Evolutionary conservation across 2,329 filamentous ascomycete genomes (phyloP).

Genomic region (Colletotrichum aenigma): DNA sequence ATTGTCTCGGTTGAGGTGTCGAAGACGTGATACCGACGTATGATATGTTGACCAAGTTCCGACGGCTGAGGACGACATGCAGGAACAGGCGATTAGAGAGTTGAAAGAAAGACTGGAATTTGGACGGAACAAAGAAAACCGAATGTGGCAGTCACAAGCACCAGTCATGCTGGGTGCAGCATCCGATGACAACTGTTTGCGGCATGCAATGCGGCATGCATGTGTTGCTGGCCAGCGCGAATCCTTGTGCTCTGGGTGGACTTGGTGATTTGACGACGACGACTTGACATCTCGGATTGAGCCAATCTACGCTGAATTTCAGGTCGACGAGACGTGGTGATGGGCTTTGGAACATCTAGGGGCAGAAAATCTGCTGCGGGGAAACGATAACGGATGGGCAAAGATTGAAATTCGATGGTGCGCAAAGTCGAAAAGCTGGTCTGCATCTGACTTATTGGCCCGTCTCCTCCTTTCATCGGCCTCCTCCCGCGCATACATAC

Average conservation of each 20-base stretch:
- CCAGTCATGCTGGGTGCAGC: not conserved
- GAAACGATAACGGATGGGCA: not conserved
- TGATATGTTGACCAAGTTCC: not conserved
- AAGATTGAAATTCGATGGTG: not conserved
- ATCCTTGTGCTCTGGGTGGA: not conserved
- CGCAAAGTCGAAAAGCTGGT: not conserved
- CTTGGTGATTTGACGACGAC: not conserved
- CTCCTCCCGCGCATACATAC: not conserved
- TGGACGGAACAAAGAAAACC: not conserved
- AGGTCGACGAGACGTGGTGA: not conserved
- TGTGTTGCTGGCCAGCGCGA: not conserved
- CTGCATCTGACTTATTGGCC: not conserved
- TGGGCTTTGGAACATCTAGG: not conserved
- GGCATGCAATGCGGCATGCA: not conserved
- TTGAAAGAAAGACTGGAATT: not conserved
- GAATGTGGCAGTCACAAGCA: not conserved
- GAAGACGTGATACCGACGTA: not conserved
- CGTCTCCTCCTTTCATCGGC: not conserved
- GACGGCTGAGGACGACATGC: not conserved
- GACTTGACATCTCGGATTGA: not conserved
- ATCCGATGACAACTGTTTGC: slow-evolving; percentile 4
- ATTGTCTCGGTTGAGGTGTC: not conserved
- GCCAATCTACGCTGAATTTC: not conserved
- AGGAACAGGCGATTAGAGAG: not conserved
- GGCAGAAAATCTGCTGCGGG: not conserved